Conservation (phyloP, 352 stramenopile species). For the Globisporangium ultimum region DNA sequence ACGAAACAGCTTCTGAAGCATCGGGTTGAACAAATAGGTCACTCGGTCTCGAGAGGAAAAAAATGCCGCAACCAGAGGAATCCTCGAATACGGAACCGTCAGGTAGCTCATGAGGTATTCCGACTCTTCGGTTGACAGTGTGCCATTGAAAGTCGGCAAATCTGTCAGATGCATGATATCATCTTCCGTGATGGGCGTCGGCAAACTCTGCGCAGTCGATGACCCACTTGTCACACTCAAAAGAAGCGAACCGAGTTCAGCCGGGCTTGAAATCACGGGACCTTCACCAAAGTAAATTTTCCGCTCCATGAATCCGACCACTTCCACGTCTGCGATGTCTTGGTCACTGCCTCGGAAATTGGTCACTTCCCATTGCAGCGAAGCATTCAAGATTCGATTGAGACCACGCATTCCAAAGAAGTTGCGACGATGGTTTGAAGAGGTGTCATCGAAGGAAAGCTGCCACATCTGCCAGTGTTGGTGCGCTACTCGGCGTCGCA, state of each 20-base stretch:
- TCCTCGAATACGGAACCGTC: slow-evolving; percentile 97
- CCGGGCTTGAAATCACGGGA: slow-evolving; percentile 74
- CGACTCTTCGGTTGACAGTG: slow-evolving; percentile 94
- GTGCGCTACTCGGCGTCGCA: slow-evolving; percentile 71
- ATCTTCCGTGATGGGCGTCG: slow-evolving; percentile 89
- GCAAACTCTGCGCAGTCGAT: slow-evolving; percentile 19
- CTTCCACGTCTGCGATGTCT: slow-evolving; percentile 88
- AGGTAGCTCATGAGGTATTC: slow-evolving; percentile 99
- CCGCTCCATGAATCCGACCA: slow-evolving; percentile 83
- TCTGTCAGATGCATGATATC: slow-evolving; percentile 97
- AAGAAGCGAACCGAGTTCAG: slow-evolving; percentile 58
- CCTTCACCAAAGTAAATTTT: slow-evolving; percentile 89
- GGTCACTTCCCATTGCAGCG: slow-evolving; percentile 83
- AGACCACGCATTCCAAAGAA: slow-evolving; percentile 77
- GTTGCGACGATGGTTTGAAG: slow-evolving; percentile 64
- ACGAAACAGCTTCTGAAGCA: slow-evolving; percentile 81
- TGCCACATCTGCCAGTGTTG: slow-evolving; percentile 88
- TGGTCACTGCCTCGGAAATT: slow-evolving; percentile 87
- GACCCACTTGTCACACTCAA: slow-evolving; percentile 48
- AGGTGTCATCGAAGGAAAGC: slow-evolving; percentile 84
- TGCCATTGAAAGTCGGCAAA: slow-evolving; percentile 95
- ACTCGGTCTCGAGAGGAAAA: slow-evolving; percentile 92
- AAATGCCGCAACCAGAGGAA: slow-evolving; percentile 97
- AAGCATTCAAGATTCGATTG: slow-evolving; percentile 57
- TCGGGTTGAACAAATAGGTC: slow-evolving; percentile 85